phyloP scores from a whole-genome alignment of 2,329 filamentous ascomycete species.

The Aureobasidium sp. region DNA sequence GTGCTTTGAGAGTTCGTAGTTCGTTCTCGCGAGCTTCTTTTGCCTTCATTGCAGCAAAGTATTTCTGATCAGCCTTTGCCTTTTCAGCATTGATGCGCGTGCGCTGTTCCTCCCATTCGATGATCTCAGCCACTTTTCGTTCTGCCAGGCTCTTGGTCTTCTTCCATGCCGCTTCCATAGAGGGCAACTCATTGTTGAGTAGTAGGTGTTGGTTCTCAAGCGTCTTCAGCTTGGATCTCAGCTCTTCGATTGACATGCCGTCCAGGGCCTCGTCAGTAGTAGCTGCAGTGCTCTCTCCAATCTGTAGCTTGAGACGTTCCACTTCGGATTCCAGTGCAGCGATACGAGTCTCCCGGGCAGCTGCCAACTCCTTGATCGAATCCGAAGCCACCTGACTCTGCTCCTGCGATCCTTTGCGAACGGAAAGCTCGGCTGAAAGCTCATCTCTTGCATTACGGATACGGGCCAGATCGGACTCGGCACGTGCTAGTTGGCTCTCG shows the following conservation, averaged over 20 bases:
- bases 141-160: slow-evolving; percentile 77
- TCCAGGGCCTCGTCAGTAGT: slow-evolving; percentile 39
- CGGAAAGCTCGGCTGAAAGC: slow-evolving; percentile 69
- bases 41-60: slow-evolving; percentile 90
- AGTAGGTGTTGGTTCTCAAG: slow-evolving; percentile 74
- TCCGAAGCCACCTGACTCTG: slow-evolving; percentile 63
- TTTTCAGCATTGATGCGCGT: slow-evolving; percentile 75
- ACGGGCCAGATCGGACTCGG: slow-evolving; percentile 78
- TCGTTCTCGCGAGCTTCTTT: slow-evolving; percentile 80
- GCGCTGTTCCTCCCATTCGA: slow-evolving; percentile 69
- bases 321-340: slow-evolving; percentile 75
- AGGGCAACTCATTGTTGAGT: slow-evolving; percentile 79
- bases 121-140: slow-evolving; percentile 77
- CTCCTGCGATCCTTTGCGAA: slow-evolving; percentile 72
- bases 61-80: slow-evolving; percentile 94
- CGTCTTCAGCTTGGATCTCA: slow-evolving; percentile 65
- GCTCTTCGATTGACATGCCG: slow-evolving; percentile 59
- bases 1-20: slow-evolving; percentile 67
- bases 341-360: slow-evolving; percentile 74
- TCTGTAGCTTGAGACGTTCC: slow-evolving; percentile 56
- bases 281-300: slow-evolving; percentile 39
- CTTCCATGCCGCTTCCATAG: slow-evolving; percentile 86
- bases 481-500: slow-evolving; percentile 71
- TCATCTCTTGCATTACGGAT: slow-evolving; percentile 83
- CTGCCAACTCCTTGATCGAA: slow-evolving; percentile 72